Evolutionary conservation across 331 rosid species (phyloP), one percentile per base, ranked within the genome.

Genomic region (Quercus lobata): DNA sequence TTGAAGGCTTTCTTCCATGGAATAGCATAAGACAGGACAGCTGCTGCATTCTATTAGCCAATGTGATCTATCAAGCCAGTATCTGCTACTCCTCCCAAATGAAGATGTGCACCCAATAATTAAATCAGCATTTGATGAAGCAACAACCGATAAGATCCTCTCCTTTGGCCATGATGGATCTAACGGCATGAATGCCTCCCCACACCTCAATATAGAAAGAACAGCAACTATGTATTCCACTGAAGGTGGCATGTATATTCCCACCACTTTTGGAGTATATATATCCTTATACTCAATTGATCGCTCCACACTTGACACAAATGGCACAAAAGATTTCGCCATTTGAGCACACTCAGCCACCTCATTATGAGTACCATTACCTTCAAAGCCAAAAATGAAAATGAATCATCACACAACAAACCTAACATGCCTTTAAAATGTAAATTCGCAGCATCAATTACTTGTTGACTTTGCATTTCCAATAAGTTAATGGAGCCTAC

Each of bases 181-280:
- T 76, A 95, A 75, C 30, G 97, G 97, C 87, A 92, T 84, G 85
- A 92, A 92, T 22, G 97, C 97, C 81, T 85, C 88, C 58, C 98
- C 97, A 12, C 89, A 84, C 72, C 93, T 79, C 74, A 95, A 75
- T 57, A 91, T 90, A 57, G 98, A 84, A 74, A 95, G 98, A 58
- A 89, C 94, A 7, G 97, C 76, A 72, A 86, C 87, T 68, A 94
- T 84, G 76, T 94, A 94, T 61, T 91, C 96, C 25, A 83, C 88
- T 3, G 96, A 94, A 57, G 97, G 94, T 32, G 96, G 90, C 85
- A 91, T 84, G 80, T 82, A 94, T 12, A 94, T 71, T 72, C 97
- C 98, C 68, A 94, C 72, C 22, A 94, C 82, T 87, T 85, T 90
- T 16, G 91, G 97, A 18, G 79, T 77, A 74, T 85, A 63, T 57